A percentile compares a stretch with the other conserved stretches of the same genome.
phyloP scores from a whole-genome alignment of 73 alveolate species.

The Symbiodinium pilosum region DNA sequence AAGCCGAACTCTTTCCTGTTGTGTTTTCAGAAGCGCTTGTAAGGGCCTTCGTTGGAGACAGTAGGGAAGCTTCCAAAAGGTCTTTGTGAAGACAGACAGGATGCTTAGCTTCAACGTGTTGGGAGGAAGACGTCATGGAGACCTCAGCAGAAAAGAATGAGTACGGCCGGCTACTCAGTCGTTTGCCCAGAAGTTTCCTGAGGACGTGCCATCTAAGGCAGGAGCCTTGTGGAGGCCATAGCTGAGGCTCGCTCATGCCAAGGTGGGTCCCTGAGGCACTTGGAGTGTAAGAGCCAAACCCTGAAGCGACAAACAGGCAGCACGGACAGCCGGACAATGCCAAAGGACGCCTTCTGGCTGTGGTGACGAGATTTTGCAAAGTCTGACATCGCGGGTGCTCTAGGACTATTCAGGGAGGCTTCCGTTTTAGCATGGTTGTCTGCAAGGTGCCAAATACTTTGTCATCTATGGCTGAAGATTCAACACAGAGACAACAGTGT shows the following conservation, averaged over 20 bases:
- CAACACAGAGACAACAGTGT: too few relatives aligned
- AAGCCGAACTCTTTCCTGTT: too few relatives aligned
- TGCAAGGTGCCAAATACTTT: not conserved
- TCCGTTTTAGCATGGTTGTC: not conserved
- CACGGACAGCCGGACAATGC: not conserved
- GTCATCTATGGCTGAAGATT: too few relatives aligned
- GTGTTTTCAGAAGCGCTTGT: too few relatives aligned
- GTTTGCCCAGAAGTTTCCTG: not conserved
- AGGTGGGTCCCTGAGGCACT: not conserved
- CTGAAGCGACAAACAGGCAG: not conserved
- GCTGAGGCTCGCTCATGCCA: constrained; percentile 16
- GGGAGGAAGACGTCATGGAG: not conserved
- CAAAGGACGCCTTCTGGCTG: too few relatives aligned
- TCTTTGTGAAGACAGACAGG: not conserved
- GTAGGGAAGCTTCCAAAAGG: not conserved
- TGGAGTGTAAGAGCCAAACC: not conserved
- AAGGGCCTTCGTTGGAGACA: too few relatives aligned
- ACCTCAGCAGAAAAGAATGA: not conserved
- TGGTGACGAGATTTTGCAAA: too few relatives aligned
- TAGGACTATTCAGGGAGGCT: too few relatives aligned
- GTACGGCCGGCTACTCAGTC: not conserved
- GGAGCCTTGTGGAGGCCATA: constrained; percentile 59
- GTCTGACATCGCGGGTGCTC: too few relatives aligned
- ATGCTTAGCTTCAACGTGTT: not conserved
- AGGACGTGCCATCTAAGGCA: not conserved